Conservation (phyloP, 768 basidiomycete genomes). For the Kwoniella sp. region DNA sequence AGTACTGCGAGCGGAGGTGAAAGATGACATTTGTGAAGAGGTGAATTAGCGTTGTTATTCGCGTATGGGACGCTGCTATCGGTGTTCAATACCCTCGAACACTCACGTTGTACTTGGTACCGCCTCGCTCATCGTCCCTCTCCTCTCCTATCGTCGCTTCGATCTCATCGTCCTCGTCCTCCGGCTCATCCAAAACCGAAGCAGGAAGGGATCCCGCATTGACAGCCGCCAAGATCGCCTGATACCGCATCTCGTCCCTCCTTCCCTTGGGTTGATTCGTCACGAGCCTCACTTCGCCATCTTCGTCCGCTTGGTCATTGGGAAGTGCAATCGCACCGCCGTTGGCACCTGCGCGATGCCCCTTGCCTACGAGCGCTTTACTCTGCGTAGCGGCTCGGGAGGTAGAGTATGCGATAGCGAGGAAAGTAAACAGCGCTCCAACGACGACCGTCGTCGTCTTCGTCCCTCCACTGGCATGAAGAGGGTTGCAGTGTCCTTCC, state of each 20-base stretch:
- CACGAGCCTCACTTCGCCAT: conserved; percentile 64
- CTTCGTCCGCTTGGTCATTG: conserved; percentile 62
- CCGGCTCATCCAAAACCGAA: conserved; percentile 79
- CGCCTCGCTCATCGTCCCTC: conserved; percentile 87
- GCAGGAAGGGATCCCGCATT: conserved; percentile 95
- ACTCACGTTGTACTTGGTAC: conserved; percentile 89
- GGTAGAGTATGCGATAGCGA: conserved; percentile 97
- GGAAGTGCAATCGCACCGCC: conserved; percentile 63
- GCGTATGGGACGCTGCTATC: too few species aligned
- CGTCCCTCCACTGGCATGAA: conserved; percentile 68
- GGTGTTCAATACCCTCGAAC: neutral
- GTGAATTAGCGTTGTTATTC: too few species aligned
- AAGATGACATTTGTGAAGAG: neutral
- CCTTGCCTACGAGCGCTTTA: conserved; percentile 78
- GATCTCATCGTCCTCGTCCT: conserved; percentile 65
- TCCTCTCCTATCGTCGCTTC: conserved; percentile 66
- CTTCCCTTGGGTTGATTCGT: conserved; percentile 75
- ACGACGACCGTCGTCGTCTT: conserved; percentile 83
- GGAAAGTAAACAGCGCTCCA: conserved; percentile 93
- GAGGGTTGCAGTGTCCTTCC: conserved; percentile 75
- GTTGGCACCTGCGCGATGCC: conserved; percentile 59
- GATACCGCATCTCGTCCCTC: conserved; percentile 85
- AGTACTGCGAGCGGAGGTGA: conserved; percentile 68
- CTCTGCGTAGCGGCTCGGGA: conserved; percentile 94
- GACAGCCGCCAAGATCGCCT: conserved; percentile 90